phyloP scores from a whole-genome alignment of 129 eudicot species.

The Helianthus tuberosus region DNA sequence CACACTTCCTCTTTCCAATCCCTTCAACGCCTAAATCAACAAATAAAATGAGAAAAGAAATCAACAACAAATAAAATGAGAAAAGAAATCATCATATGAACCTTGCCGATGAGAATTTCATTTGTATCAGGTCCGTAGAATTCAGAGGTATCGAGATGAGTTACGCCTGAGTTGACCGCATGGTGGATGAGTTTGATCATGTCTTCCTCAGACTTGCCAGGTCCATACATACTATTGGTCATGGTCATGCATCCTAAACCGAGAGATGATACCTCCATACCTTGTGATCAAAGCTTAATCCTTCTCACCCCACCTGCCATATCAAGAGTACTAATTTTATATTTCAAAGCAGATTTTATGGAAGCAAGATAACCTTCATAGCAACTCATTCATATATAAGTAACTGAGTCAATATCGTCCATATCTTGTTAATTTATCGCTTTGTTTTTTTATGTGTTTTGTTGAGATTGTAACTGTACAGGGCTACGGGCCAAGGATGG shows the following conservation, averaged over 20 bases:
- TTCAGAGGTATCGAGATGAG: slow-evolving; percentile 52
- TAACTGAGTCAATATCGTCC: too few species aligned
- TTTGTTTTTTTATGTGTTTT: too few species aligned
- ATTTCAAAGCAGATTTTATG: too few species aligned
- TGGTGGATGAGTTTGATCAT: slow-evolving; percentile 51
- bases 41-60: not conserved
- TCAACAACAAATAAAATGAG: not conserved
- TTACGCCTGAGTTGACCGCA: slow-evolving; percentile 49
- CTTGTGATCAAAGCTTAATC: slow-evolving; percentile 58
- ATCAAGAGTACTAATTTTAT: not conserved
- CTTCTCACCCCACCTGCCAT: slow-evolving; percentile 4
- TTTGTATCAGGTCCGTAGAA: slow-evolving; percentile 48
- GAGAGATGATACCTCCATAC: slow-evolving; percentile 50
- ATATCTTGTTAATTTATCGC: too few species aligned
- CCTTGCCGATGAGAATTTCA: slow-evolving; percentile 56
- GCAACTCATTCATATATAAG: too few species aligned
- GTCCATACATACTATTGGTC: slow-evolving; percentile 39
- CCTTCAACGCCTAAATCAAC: slow-evolving; percentile 33
- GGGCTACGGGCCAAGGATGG: too few species aligned
- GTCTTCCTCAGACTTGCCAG: slow-evolving; percentile 43
- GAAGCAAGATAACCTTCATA: too few species aligned
- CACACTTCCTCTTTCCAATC: slow-evolving; percentile 36
- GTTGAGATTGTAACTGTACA: too few species aligned
- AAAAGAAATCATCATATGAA: not conserved
- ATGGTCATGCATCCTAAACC: slow-evolving; percentile 56